Evolutionary conservation across 306 rosid species (phyloP).

Genomic region (Dalbergia cochinchinensis): DNA sequence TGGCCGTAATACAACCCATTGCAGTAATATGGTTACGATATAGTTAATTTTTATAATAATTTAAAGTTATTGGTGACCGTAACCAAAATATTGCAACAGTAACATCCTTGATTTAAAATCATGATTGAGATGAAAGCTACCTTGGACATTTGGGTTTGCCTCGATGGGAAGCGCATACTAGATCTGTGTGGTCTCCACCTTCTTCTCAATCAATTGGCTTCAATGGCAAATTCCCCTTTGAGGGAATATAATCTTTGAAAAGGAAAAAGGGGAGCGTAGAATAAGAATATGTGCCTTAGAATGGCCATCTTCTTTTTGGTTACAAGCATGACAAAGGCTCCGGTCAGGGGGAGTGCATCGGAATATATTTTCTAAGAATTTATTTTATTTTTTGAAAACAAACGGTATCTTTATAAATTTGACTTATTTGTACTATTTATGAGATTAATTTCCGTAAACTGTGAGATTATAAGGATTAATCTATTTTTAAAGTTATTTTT

Average conservation of each 20-base stretch:
- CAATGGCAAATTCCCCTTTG: conserved; percentile 32
- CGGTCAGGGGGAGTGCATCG: neutral
- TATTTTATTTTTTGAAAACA: neutral
- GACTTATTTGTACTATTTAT: too few relatives aligned
- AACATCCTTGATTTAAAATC: too few relatives aligned
- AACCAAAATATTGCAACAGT: too few relatives aligned
- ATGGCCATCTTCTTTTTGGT: conserved; percentile 29
- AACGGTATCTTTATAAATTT: neutral
- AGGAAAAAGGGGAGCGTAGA: conserved; percentile 2
- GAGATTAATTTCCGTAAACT: neutral
- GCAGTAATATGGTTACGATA: too few relatives aligned
- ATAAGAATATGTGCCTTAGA: conserved; percentile 22
- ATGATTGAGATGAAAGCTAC: too few relatives aligned
- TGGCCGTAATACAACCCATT: too few relatives aligned
- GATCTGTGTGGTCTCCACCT: conserved; percentile 7
- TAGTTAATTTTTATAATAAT: too few relatives aligned
- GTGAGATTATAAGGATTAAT: neutral
- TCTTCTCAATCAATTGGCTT: neutral
- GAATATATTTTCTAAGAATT: neutral
- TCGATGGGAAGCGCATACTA: neutral
- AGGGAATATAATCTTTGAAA: conserved; percentile 47
- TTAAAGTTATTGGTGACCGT: too few relatives aligned
- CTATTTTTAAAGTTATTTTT: too few relatives aligned
- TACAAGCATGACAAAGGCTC: conserved; percentile 10
- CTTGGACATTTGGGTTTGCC: neutral